Base-by-base conservation (phyloP, 495 filamentous ascomycete genomes). In the Podospora tetraspora region DNA sequence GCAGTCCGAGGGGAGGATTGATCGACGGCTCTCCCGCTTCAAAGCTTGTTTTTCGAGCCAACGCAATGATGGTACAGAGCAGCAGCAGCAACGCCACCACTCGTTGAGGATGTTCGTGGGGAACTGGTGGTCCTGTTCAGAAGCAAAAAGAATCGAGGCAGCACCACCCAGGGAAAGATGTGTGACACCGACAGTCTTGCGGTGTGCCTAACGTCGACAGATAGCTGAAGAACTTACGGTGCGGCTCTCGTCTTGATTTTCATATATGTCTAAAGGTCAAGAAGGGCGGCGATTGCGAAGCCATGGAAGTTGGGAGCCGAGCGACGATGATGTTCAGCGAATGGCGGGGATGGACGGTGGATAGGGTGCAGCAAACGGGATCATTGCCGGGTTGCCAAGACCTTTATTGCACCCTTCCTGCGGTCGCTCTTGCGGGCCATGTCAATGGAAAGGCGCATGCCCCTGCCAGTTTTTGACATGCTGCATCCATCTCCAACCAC, bases 391-490 rank as follows among this genome's bases (percentile, higher is more conserved):
- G 43, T n/a, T 19, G 43, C 43, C 43, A 52, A 52, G 43, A 52
- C 43, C 6, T n/a, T 21, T 12, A 3, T 25, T 27, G 6, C 34
- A 27, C 56, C 56, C 52, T 62, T 65, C 56, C 60, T 61, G 23
- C 61, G 66, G 19, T 30, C 60, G 56, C 16, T 32, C 58, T 59
- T 19, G 59, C 61, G 29, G 60, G 34, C 62, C 74, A 77, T 77
- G 75, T 77, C 75, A 77, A 77, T 69, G 57, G 74, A 76, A 77
- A 76, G 75, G 75, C 75, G 75, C 72, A 52, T 52, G 37, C 71
- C 64, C 43, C 43, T 52, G 60, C 71, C 70, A 34, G 57, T 72
- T 68, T 65, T 65, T 65, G 22, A 29, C 52, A 65, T 62, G 63
- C 61, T 56, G 43, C 57, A n/a, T 43, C 59, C 56, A 29, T 29